Evolutionary conservation across 768 basidiomycete species (phyloP).

Genomic region (Hygrophorus russula): DNA sequence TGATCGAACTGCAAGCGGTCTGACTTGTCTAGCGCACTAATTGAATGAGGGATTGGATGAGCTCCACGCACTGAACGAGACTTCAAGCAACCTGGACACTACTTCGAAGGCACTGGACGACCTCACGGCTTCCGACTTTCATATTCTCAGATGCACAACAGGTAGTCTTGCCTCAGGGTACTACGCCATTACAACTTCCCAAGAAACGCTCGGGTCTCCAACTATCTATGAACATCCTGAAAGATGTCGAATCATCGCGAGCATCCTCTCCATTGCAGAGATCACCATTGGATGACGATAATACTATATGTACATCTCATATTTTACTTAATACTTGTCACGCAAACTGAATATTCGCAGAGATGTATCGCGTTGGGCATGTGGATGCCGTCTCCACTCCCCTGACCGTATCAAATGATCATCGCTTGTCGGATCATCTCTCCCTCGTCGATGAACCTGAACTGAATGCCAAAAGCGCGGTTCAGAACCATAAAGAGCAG

Average conservation of each 20-base stretch:
- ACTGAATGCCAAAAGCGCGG: conserved; percentile 4
- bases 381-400: conserved; percentile 43
- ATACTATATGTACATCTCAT: conserved; percentile 26
- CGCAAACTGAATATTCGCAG: conserved; percentile 16
- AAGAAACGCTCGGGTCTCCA: conserved; percentile 24
- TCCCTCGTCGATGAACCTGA: conserved; percentile 12
- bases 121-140: conserved; percentile 4
- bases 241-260: conserved; percentile 35
- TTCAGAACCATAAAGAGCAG: conserved; percentile 10
- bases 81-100: not conserved
- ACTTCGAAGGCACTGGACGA: not conserved
- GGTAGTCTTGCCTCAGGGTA: conserved; percentile 12
- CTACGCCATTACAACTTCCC: conserved; percentile 9
- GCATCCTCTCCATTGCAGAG: conserved; percentile 27
- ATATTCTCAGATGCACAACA: conserved; percentile 9
- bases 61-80: conserved; percentile 11
- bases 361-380: conserved; percentile 35
- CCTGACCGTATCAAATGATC: conserved; percentile 25
- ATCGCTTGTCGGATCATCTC: conserved; percentile 29
- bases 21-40: conserved; percentile 40
- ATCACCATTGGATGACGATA: conserved; percentile 25
- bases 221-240: conserved; percentile 30
- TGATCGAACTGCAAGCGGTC: conserved; percentile 30
- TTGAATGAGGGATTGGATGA: conserved; percentile 38
- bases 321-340: conserved; percentile 3